A percentile compares a stretch with the other conserved stretches of the same genome.
Conservation (phyloP, 2,329 filamentous ascomycete species). For the Corniculantispora saksenae region DNA sequence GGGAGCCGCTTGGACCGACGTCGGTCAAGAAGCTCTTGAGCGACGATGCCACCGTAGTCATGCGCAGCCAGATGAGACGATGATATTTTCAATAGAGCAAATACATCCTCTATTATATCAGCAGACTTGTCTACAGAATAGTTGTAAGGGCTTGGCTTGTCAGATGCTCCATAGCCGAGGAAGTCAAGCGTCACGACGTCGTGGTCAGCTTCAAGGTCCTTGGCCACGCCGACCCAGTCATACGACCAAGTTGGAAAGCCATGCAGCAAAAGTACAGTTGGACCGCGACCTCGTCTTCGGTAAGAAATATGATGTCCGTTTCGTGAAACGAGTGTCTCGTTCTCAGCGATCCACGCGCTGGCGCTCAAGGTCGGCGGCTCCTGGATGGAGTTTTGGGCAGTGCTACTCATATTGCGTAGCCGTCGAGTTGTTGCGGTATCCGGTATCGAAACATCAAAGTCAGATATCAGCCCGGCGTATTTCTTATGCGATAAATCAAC, state of each 20-base stretch:
- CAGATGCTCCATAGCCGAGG: neutral
- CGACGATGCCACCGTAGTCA: neutral
- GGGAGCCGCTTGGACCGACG: neutral
- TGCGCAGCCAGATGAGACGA: neutral
- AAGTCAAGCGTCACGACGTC: constrained; percentile 1
- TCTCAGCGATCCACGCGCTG: neutral
- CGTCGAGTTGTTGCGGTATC: neutral
- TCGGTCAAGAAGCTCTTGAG: neutral
- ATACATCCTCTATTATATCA: neutral
- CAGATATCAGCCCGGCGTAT: too few relatives aligned
- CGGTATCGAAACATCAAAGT: too few relatives aligned
- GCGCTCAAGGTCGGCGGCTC: neutral
- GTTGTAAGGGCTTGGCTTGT: neutral
- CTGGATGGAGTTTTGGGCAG: neutral
- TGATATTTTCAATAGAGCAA: neutral
- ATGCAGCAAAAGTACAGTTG: neutral
- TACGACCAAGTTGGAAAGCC: neutral
- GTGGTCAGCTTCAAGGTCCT: neutral
- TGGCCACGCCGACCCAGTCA: neutral
- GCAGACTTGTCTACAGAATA: neutral
- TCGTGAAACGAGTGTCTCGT: neutral
- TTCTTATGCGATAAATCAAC: too few relatives aligned
- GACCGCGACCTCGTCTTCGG: neutral
- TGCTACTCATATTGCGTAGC: neutral
- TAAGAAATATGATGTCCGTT: neutral